Percentiles rank a stretch among this genome's conserved stretches.
Conservation (phyloP, 306 rosid species). For the Fragaria iinumae region DNA sequence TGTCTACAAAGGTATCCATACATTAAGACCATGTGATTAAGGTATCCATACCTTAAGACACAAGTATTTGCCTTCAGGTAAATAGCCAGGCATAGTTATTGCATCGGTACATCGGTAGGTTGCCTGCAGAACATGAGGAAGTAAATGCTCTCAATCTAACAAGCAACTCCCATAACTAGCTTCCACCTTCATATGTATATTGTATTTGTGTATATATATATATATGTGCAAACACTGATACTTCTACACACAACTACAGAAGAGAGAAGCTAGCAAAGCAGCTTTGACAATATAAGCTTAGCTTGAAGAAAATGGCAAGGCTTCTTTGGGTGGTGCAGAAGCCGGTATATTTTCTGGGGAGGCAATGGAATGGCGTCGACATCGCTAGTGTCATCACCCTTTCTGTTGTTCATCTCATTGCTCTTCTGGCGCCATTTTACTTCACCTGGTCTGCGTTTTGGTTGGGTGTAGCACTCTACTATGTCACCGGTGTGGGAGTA, state of each 20-base stretch:
- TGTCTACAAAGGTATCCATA: too few relatives aligned
- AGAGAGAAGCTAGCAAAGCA: not conserved
- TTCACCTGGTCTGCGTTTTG: slow-evolving; percentile 66
- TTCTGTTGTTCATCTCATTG: slow-evolving; percentile 48
- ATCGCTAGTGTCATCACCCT: slow-evolving; percentile 54
- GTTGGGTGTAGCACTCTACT: slow-evolving; percentile 58
- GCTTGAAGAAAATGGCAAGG: not conserved
- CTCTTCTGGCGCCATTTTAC: slow-evolving; percentile 66
- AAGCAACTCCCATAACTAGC: not conserved
- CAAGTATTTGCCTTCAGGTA: too few relatives aligned
- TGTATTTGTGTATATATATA: too few relatives aligned
- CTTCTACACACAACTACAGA: not conserved
- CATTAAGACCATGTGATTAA: too few relatives aligned
- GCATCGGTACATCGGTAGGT: not conserved
- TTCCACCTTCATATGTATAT: too few relatives aligned
- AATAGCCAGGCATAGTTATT: not conserved
- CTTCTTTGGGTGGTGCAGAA: slow-evolving; percentile 1
- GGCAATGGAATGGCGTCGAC: slow-evolving; percentile 62
- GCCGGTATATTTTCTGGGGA: not conserved
- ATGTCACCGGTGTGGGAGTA: slow-evolving; percentile 68
- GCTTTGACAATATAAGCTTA: not conserved
- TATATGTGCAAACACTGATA: not conserved
- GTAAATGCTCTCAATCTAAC: not conserved
- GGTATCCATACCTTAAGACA: too few relatives aligned
- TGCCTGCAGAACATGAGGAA: not conserved